Base-by-base conservation (phyloP, 2,329 filamentous ascomycete species). In the Talaromyces sp. region DNA sequence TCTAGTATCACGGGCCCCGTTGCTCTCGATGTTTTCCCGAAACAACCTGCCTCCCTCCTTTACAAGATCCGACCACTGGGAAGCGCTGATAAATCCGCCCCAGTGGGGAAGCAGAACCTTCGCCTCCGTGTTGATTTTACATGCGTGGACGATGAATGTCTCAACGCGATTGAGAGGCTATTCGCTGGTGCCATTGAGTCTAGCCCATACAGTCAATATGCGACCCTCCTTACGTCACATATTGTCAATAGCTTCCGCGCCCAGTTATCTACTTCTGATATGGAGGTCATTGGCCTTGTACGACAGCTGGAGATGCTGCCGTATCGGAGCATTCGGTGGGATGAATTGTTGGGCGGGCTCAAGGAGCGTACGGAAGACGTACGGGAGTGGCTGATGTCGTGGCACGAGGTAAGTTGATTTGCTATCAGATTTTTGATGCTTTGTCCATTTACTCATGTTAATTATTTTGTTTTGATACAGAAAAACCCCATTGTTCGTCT, bases 11-110 rank as follows among this genome's bases (percentile, higher is more conserved):
- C 75, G 16, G 72, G 60, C 50, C 72, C 42, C 60, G 74, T 59
- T 52, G 70, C 56, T 60, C 75, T 90, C 14, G 76, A 87, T 41
- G 81, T 96, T 3, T 96, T 93, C 63, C 84, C 88, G 0, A 88
- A 88, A 58, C 90, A 96, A 63, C 90, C 93, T 0, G 87, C 90
- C 1, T 89, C 87, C 13, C 73, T 96, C 9, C 76, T 93, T 0
- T 96, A 95, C 75, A 90, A 87, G 66, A 88, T 97, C 49, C 84
- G 61, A 19, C 67, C 64, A 29, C 62, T 60, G 19, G 51, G 51
- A 32, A 49, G 60, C 14, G 49, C 54, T 13, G 54, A 57, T 13
- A 54, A 63, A 50, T 49, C 68, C 54, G 58, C 65, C 17, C 61
- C 65, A n/a, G 27, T 41, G 13, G 46, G 41, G 8, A 47, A 52